Evolutionary conservation across 371 early-diverging fungal genomes (phyloP), one percentile per base, ranked within the genome.

Genomic region (Mycotypha africana): DNA sequence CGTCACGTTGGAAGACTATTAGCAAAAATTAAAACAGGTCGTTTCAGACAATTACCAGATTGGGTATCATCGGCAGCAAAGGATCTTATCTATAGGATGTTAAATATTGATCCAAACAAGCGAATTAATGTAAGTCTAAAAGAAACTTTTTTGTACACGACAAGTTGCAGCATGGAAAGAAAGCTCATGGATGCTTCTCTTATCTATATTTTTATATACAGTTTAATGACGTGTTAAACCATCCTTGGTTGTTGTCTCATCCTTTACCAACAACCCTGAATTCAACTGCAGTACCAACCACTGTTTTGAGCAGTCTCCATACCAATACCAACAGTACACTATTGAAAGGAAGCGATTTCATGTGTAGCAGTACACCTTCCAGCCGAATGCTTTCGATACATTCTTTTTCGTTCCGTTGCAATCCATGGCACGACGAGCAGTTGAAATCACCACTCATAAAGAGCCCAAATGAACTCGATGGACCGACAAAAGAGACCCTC

Each of bases 1-100:
- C 74, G 62, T 39, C 84, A 79, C 42, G 56, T 78, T 31, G 84
- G 90, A 4, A 54, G 86, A 17, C 50, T 92, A 38, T 79, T 67
- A 15, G 32, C 34, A 24, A 88, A 89, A 60, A 86, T 88, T 23
- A 67, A 68, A 47, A 19, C 41, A 3, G 73, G 73, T 14, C 56
- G 56, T 37, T 58, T 56, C 32, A 60, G 47, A 17, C 42, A 26
- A 21, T 49, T 91, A 51, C 87, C 89, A 5, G 73, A 78, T 6
- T 67, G 77, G 36, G 60, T 87, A 45, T 72, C 82, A 19, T 31
- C 61, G 2, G 53, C 53, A 3, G 85, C 87, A 4, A 68, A 76
- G 42, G 86, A 91, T 37, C 47, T 72, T 17, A 46, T 72, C 14
- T 47, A 48, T 34, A 49, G 45, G 16, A 67, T 65, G 44, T 45